These are phyloP conservation scores for Cryptococcus hybrid DNA, from an alignment of 1,284 basidiomycete genomes.

Conservation along the genomic window DNA sequence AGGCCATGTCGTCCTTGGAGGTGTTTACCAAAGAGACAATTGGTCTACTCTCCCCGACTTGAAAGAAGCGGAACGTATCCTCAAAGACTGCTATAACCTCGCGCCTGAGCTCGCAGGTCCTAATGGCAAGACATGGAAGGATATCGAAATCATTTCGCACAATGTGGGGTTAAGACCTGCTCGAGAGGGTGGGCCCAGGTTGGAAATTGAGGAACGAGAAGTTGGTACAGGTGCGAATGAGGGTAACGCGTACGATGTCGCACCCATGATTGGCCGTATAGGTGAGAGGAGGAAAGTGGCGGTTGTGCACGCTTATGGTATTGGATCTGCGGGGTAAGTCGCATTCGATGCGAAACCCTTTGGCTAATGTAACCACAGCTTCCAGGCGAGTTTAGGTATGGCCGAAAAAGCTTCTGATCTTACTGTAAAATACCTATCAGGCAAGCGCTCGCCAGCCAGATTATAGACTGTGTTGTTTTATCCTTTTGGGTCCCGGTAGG, in stretches of 20 bases:
- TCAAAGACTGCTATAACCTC: conserved; percentile 43
- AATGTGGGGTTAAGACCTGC: conserved; percentile 70
- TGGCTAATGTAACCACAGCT: not conserved
- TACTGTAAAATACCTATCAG: conserved; percentile 2
- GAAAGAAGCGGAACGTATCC: conserved; percentile 42
- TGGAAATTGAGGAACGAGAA: conserved; percentile 60
- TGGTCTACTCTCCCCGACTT: conserved; percentile 39
- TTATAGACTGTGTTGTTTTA: not conserved
- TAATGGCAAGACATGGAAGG: conserved; percentile 37
- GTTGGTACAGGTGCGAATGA: conserved; percentile 50
- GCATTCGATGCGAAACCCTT: not conserved
- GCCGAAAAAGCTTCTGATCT: conserved; percentile 11
- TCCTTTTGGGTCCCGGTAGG: too few species aligned
- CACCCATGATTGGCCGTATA: conserved; percentile 14
- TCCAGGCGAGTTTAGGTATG: conserved; percentile 11
- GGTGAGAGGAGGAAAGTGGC: conserved; percentile 52
- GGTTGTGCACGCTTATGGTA: conserved; percentile 70
- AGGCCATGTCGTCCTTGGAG: conserved; percentile 46
- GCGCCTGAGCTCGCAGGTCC: conserved; percentile 45
- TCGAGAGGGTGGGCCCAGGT: conserved; percentile 64
- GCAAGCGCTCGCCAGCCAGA: not conserved
- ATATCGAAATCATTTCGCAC: conserved; percentile 58
- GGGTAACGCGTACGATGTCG: not conserved
- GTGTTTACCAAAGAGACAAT: conserved; percentile 37
- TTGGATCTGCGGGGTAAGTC: conserved; percentile 48